Evolutionary conservation across 306 rosid genomes (phyloP), one percentile per base, ranked within the genome.

Genomic region (Alnus rubra): DNA sequence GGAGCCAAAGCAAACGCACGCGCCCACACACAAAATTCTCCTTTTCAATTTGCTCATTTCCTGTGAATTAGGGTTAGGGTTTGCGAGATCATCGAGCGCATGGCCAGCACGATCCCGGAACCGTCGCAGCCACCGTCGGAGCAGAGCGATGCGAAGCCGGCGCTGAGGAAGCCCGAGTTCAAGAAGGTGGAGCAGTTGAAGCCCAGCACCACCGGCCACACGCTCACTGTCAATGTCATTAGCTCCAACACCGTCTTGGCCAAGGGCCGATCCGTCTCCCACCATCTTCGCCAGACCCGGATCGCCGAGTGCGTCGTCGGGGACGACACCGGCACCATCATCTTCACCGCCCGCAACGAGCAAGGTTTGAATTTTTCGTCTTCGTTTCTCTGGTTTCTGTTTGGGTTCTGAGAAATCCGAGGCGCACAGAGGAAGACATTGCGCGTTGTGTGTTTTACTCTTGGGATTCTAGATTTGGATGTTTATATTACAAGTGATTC

Each of bases 301-400:
- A 88, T 90, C 85, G 85, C 92, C 2, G 94, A 90, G 76, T 90
- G 92, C 87, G 77, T 90, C 59, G 76, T 86, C 16, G 90, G 90
- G 14, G 94, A 90, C 51, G 92, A 88, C 79, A 90, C 94, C 1
- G 92, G 90, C 11, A 60, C 86, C 79, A 90, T 90, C 60, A 52
- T 90, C 15, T 84, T 90, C 77, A 88, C 92, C 69, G 94, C 94
- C 6, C 81, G 90, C 69, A 90, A 88, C 30, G 89, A 88, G 12
- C 94, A 90, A 82, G 94, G 94, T 18, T 69, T n/a, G 58, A 33
- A 5, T 55, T 3, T 44, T 14, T 51, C 13, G 12, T 72, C 19
- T 10, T 39, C 4, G 9, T 30, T 6, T 59, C 8, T 49, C 11
- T 30, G 16, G 6, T 30, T 48, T 31, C 68, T 37, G 71, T 76